Evolutionary conservation across 2,329 filamentous ascomycete species (phyloP).

Genomic region (Apiospora pterosperma): DNA sequence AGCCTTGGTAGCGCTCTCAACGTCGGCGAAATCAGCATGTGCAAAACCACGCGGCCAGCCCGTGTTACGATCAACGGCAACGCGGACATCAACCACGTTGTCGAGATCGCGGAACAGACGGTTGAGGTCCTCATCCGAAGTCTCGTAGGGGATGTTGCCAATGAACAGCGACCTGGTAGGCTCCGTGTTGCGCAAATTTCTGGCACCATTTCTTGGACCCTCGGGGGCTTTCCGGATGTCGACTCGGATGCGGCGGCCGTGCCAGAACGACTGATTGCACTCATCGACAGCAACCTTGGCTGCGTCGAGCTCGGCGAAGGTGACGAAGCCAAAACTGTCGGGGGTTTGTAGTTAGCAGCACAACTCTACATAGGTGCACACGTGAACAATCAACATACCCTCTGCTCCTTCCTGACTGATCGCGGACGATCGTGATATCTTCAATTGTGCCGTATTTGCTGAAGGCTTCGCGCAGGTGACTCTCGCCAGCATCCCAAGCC

Average conservation of each 20-base stretch:
- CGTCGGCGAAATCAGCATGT: constrained; percentile 74
- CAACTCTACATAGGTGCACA: not conserved
- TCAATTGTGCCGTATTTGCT: constrained; percentile 34
- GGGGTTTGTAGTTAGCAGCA: constrained; percentile 11
- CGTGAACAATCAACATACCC: constrained; percentile 20
- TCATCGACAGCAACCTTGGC: constrained; percentile 20
- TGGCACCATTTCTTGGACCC: not conserved
- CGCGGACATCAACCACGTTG: constrained; percentile 71
- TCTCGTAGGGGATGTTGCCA: constrained; percentile 83
- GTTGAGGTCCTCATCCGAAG: constrained; percentile 80
- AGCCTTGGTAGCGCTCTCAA: constrained; percentile 61
- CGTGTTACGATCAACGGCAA: constrained; percentile 77
- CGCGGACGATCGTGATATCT: constrained; percentile 17
- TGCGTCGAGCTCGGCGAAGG: constrained; percentile 12
- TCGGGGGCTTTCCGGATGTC: constrained; percentile 10
- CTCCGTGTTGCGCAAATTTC: constrained; percentile 9
- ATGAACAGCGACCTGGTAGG: constrained; percentile 72
- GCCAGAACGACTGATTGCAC: constrained; percentile 29
- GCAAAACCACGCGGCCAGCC: constrained; percentile 81
- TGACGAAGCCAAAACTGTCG: constrained; percentile 26
- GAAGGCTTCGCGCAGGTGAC: constrained; percentile 59
- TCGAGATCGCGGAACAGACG: constrained; percentile 68
- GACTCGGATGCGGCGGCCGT: constrained; percentile 28
- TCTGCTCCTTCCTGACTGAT: constrained; percentile 27
- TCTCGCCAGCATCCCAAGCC: constrained; percentile 63